Conservation (phyloP, 345 rosid species). For the Cochlearia excelsa region DNA sequence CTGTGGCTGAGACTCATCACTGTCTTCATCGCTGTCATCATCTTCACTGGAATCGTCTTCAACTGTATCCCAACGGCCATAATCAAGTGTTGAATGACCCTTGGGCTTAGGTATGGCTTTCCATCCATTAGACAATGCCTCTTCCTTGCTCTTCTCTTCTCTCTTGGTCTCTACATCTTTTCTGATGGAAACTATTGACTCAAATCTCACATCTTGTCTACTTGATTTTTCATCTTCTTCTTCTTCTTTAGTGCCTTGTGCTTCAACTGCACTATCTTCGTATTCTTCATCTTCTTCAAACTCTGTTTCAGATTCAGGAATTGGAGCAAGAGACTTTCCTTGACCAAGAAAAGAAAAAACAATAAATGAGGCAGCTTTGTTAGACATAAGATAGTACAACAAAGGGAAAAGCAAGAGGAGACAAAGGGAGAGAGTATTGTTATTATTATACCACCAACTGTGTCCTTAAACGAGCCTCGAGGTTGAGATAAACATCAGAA, state of each 20-base stretch:
- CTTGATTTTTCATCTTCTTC: conserved; percentile 19
- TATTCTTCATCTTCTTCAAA: conserved; percentile 73
- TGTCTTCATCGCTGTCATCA: conserved; percentile 53
- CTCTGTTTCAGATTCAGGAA: conserved; percentile 50
- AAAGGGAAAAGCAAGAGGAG: too few species aligned
- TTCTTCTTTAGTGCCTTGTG: neutral
- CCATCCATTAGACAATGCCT: conserved; percentile 58
- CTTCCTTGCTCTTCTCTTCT: conserved; percentile 42
- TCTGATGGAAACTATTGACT: conserved; percentile 17
- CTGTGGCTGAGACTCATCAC: conserved; percentile 63
- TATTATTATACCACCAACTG: conserved; percentile 52
- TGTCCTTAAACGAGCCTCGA: conserved; percentile 79
- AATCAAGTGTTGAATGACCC: conserved; percentile 89
- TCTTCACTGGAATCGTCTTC: conserved; percentile 83
- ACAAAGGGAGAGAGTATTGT: neutral
- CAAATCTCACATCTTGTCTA: neutral
- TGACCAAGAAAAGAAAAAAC: conserved; percentile 40
- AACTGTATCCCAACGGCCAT: conserved; percentile 81
- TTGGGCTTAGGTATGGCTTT: conserved; percentile 93
- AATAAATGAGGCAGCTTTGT: conserved; percentile 26
- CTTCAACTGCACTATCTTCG: conserved; percentile 12
- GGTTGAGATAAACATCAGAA: conserved; percentile 77
- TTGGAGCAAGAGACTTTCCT: conserved; percentile 63
- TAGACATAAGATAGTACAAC: neutral
- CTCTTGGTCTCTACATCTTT: conserved; percentile 32